Base-by-base conservation (phyloP, 257 asterid genomes). In the Nicotiana sylvestris region DNA sequence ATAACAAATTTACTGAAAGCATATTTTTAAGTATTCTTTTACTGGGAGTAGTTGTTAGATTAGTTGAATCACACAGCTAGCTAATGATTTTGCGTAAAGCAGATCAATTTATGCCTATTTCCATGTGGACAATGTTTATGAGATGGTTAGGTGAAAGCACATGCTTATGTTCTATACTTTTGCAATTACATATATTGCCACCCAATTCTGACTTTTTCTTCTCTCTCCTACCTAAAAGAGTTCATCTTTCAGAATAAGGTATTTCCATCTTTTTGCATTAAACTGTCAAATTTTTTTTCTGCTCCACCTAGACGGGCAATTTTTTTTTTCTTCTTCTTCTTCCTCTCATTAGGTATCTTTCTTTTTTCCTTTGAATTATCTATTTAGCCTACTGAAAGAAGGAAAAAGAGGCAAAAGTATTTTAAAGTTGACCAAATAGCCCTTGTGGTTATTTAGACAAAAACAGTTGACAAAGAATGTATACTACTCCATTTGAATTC, bases 71-170 rank as follows among this genome's bases (percentile, higher is more conserved):
- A 74, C 4, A 65, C 83, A 80, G 46, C 32, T 64, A 1, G 21
- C 21, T 21, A 21, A 21, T 43, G n/a, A 10, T 25, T 80, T 27
- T 51, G 9, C 51, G 77, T 46, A 65, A 17, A 39, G 30, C 83
- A 7, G 6, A 17, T 65, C 21, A 27, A 30, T 43, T 80, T 4
- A 62, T 39, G 25, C 32, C 30, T 72, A 64, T 57, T 35, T 53
- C 37, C 83, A 67, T 30, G 83, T 77, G 85, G 60, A 82, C 84
- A 58, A 32, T 17, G 35, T 32, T 62, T 21, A 77, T 60, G 80
- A 39, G 33, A 46, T 80, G 15, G 84, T 76, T 85, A 56, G 84
- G 84, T 81, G 77, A 77, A 82, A 69, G 35, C 30, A 81, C 21
- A 68, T 68, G 83, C 81, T 51, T 72, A 49, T 74, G 9, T 84